These are phyloP conservation scores for Gautieria morchelliformis DNA, from an alignment of 768 basidiomycete genomes.

Conservation along the genomic window DNA sequence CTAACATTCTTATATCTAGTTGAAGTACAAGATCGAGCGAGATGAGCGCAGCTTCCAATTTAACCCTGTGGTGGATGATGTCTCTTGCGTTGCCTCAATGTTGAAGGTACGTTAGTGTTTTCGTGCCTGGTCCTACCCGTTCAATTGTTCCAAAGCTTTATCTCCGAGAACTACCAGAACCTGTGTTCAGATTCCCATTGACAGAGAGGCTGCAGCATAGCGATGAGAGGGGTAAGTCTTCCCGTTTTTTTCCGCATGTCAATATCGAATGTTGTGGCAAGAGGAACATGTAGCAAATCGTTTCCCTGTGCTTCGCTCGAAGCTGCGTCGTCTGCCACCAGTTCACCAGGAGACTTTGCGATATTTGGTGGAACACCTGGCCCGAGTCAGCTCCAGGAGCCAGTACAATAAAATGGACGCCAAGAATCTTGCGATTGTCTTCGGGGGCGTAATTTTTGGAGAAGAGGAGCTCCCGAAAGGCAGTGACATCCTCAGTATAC, in stretches of 20 bases:
- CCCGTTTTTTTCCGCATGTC: background rate
- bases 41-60: conserved; percentile 73
- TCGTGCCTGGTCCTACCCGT: background rate
- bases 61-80: conserved; percentile 60
- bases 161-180: conserved; percentile 82
- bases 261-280: conserved; percentile 19
- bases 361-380: conserved; percentile 73
- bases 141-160: conserved; percentile 42
- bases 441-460: conserved; percentile 82
- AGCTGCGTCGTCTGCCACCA: conserved; percentile 72
- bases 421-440: conserved; percentile 86
- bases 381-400: conserved; percentile 52
- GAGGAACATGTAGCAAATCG: conserved; percentile 64
- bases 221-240: conserved; percentile 54
- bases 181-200: conserved; percentile 72
- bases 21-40: conserved; percentile 80
- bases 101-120: conserved; percentile 51
- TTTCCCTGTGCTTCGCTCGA: conserved; percentile 73
- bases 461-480: conserved; percentile 82
- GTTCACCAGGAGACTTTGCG: conserved; percentile 82
- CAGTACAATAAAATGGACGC: conserved; percentile 91
- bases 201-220: conserved; percentile 77
- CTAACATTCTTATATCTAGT: conserved; percentile 27
- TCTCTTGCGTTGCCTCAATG: conserved; percentile 75
- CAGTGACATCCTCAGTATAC: conserved; percentile 68